Base-by-base conservation (phyloP, 495 filamentous ascomycete genomes). In the Daldinia loculata region DNA sequence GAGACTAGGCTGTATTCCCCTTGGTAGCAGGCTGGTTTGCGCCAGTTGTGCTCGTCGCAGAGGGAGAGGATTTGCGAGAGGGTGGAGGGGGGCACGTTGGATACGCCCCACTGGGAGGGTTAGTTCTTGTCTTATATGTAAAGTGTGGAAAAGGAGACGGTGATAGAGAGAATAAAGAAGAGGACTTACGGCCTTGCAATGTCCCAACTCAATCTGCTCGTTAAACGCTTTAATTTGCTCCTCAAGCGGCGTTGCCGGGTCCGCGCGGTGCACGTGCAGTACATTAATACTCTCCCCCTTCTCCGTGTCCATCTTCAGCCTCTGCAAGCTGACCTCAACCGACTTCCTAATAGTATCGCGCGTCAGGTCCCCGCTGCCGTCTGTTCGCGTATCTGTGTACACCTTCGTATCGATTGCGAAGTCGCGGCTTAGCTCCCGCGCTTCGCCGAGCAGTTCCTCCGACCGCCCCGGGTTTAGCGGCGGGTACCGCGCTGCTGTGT, bases 351-450 rank as follows among this genome's bases (percentile, higher is more conserved):
- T 45, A 11, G 67, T 61, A 1, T 66, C 67, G 1, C 4, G 24
- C 0, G 60, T 61, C 5, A 75, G 48, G 39, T 75, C 74, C 0
- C 74, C 74, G 45, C 70, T 66, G 11, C 74, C 70, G n/a, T 73
- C 74, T 0, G 48, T 73, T 6, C 30, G 22, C 6, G 74, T 71
- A 17, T 75, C 70, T 5, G 74, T 75, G 45, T 65, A 75, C 7
- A 84, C 75, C 62, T 85, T 85, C 0, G 82, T 84, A 52, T 84
- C 81, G 30, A 84, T 76, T 1, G 55, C 66, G 63, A 85, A 84
- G 11, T 62, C 63, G 5, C 71, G 58, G 22, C 66, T 67, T 2
- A 76, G 30, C 4, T 77, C 76, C 50, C 58, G 63, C 6, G 78
- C 70, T 56, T 80, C 77, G 3, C 83, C 84, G 14, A 86, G 72